Conservation (phyloP, 441 rosid species). For the Adansonia gregorii region DNA sequence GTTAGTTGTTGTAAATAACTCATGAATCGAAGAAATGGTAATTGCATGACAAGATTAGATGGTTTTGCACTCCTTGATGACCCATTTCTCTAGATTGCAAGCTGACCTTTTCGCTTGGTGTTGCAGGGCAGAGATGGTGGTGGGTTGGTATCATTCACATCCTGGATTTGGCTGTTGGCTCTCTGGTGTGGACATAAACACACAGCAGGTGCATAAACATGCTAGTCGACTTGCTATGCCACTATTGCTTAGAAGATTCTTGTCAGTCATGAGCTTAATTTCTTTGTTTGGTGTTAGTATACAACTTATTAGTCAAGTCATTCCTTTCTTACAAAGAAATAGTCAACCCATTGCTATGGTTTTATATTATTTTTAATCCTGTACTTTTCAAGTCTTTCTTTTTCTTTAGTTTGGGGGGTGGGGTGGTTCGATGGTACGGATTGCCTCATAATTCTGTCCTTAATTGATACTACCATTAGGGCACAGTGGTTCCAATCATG, state of each 20-base stretch:
- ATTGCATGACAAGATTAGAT: conserved; percentile 7
- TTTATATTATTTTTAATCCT: background rate
- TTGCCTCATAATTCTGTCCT: background rate
- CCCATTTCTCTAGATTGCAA: background rate
- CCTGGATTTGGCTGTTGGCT: conserved; percentile 99
- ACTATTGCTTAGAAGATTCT: background rate
- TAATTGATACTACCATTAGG: background rate
- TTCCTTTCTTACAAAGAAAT: background rate
- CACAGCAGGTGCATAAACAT: conserved; percentile 68
- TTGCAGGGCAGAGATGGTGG: conserved; percentile 97
- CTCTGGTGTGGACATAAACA: conserved; percentile 96
- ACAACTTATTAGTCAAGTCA: background rate
- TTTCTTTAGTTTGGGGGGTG: background rate
- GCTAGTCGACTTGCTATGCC: background rate
- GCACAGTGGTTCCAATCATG: background rate
- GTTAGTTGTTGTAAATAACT: background rate
- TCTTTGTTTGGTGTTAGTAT: background rate
- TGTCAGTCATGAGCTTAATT: background rate
- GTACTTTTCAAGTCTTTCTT: background rate
- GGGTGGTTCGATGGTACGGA: background rate
- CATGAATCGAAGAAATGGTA: background rate
- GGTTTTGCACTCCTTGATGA: background rate
- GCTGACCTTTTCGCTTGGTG: conserved; percentile 25
- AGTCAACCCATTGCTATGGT: background rate
- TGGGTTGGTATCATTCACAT: conserved; percentile 99